Base-by-base conservation (phyloP, 2,329 filamentous ascomycete genomes). In the Xylaria multiplex region DNA sequence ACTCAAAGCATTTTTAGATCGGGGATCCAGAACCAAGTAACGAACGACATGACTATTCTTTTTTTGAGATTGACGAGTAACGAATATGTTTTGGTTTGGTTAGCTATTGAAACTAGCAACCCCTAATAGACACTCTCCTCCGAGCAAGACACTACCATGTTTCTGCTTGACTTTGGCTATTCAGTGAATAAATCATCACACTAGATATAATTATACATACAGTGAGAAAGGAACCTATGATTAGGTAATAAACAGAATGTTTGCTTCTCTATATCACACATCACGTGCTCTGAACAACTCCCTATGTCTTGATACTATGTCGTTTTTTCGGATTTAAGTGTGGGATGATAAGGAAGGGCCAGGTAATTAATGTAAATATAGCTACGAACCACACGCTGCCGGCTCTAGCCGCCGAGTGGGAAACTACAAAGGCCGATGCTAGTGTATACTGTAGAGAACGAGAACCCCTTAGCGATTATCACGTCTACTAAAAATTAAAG, bases 61-160 rank as follows among this genome's bases (percentile, higher is more conserved):
- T 27, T 54, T 68, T 59, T 46, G 45, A 65, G 37, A 63, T 63
- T 66, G 66, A 66, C 46, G 66, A 69, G 13, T 62, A 40, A 67
- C 35, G 61, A 62, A 55, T 24, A 35, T 49, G 37, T 48, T 54
- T 56, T 43, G 57, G 45, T 58, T 62, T 54, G 49, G 52, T 46
- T 57, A 40, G 55, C 49, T 66, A 40, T 24, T 52, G 45, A 40
- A 27, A 48, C n/a, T 46, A 58, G 58, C 53, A 55, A 54, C 45
- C 42, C 30, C 52, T 58, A 60, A 61, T 63, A 48, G 46, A 67
- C 54, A 66, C 19, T 62, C 62, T 59, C 62, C 49, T 30, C 52
- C 14, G 40, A 56, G 62, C 55, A 62, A 63, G 49, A 59, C 27
- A 59, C 24, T 50, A 53, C 27, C n/a, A 40, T 40, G 37, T 32